Evolutionary conservation across 768 basidiomycete species (phyloP).

Genomic region (Mycena rebaudengoi): DNA sequence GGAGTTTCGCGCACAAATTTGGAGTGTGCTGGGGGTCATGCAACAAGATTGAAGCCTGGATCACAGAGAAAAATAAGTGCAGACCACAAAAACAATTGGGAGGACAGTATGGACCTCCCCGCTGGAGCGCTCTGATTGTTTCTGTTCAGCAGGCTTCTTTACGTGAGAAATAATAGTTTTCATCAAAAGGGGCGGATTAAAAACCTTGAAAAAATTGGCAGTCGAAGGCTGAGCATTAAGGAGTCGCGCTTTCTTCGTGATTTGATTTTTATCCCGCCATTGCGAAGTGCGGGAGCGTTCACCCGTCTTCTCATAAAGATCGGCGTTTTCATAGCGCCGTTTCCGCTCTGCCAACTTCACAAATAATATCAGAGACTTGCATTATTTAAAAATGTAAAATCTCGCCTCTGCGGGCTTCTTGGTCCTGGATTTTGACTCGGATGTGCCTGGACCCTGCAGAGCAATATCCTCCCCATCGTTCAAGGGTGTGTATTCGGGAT

Average conservation of each 20-base stretch:
- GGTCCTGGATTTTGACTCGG: background rate
- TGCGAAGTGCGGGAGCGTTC: slow-evolving; percentile 9
- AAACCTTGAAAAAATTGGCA: slow-evolving; percentile 6
- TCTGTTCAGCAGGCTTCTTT: background rate
- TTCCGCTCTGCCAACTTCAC: slow-evolving; percentile 1
- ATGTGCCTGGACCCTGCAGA: background rate
- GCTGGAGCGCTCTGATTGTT: background rate
- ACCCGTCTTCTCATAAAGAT: slow-evolving; percentile 8
- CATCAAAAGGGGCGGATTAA: background rate
- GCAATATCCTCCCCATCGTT: background rate
- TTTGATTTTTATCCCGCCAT: slow-evolving; percentile 6
- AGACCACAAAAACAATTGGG: background rate
- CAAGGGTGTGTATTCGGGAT: slow-evolving; percentile 6
- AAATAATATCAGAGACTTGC: background rate
- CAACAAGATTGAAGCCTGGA: background rate
- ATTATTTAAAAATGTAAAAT: background rate
- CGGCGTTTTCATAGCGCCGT: background rate
- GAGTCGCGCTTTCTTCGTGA: slow-evolving; percentile 7
- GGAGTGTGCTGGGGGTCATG: background rate
- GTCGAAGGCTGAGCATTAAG: slow-evolving; percentile 6
- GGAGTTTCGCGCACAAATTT: background rate
- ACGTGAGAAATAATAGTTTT: background rate
- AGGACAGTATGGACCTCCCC: background rate
- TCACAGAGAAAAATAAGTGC: background rate
- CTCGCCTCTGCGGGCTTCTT: slow-evolving; percentile 7